Conservation (phyloP, 805 yeast genomes). For the Cyberlindnera euphorbiiphila region DNA sequence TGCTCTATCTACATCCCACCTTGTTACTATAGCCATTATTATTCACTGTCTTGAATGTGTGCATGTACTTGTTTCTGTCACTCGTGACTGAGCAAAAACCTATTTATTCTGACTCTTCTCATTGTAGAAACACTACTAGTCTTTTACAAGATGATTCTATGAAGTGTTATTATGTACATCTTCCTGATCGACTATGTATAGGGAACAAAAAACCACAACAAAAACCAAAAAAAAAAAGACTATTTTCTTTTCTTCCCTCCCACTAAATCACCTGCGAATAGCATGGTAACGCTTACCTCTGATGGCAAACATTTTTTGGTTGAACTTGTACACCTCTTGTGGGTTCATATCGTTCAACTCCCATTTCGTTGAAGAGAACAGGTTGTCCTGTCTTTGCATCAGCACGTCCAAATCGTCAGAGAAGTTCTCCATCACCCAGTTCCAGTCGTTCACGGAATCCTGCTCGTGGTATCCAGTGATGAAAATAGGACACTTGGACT, state of each 20-base stretch:
- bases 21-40: too few species aligned
- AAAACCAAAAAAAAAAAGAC: too few species aligned
- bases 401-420: slow-evolving; percentile 76
- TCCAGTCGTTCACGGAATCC: slow-evolving; percentile 67
- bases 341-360: slow-evolving; percentile 91
- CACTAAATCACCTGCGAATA: slow-evolving; percentile 38
- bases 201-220: too few species aligned
- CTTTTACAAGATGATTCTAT: too few species aligned
- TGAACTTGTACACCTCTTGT: slow-evolving; percentile 88
- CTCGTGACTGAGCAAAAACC: too few species aligned
- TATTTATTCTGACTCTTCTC: too few species aligned
- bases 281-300: slow-evolving; percentile 98
- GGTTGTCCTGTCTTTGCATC: slow-evolving; percentile 67
- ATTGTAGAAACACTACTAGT: too few species aligned
- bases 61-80: too few species aligned
- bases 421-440: slow-evolving; percentile 63
- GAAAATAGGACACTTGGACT: slow-evolving; percentile 88
- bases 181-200: too few species aligned
- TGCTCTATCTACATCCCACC: background rate
- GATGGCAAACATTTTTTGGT: slow-evolving; percentile 84
- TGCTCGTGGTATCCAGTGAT: slow-evolving; percentile 84
- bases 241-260: background rate
- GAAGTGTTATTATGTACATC: too few species aligned
- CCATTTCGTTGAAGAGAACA: slow-evolving; percentile 86
- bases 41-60: too few species aligned